Percentiles rank a stretch among this genome's conserved stretches.
These are phyloP conservation scores for Kluyveromyces siamensis DNA, from an alignment of 805 yeast species.

Conservation along the genomic window DNA sequence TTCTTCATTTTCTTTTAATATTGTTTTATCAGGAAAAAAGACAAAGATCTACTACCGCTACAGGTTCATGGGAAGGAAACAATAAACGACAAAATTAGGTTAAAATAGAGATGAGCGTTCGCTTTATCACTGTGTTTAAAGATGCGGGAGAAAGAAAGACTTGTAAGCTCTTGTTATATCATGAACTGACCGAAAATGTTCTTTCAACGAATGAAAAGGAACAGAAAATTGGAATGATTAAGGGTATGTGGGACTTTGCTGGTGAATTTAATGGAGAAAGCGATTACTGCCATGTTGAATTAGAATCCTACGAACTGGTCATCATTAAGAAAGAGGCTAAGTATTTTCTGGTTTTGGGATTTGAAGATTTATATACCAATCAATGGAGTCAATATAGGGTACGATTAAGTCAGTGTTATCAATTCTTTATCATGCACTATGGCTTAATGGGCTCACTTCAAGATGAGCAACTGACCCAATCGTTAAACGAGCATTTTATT, in stretches of 20 bases:
- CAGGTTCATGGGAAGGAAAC: not conserved
- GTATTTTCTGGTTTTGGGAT: conserved; percentile 20
- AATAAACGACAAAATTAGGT: not conserved
- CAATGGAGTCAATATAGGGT: conserved; percentile 10
- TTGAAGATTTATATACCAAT: conserved; percentile 14
- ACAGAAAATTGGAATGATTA: conserved; percentile 34
- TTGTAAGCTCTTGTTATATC: conserved; percentile 29
- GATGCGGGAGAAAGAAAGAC: conserved; percentile 10
- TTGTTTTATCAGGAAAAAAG: not conserved
- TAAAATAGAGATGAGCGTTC: not conserved
- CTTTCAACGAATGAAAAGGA: conserved; percentile 27
- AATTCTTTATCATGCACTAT: conserved; percentile 17
- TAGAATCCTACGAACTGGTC: conserved; percentile 22
- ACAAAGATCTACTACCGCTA: not conserved
- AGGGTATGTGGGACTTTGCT: conserved; percentile 30
- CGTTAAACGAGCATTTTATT: conserved; percentile 24
- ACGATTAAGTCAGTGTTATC: conserved; percentile 21
- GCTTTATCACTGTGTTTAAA: not conserved
- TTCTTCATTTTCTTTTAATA: not conserved
- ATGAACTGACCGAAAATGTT: conserved; percentile 13
- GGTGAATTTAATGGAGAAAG: not conserved
- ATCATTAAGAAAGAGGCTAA: conserved; percentile 21
- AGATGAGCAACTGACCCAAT: conserved; percentile 18
- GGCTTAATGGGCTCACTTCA: conserved; percentile 19
- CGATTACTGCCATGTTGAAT: conserved; percentile 13